phyloP scores from a whole-genome alignment of 2,329 filamentous ascomycete species.

The Ophiostoma perfectum region DNA sequence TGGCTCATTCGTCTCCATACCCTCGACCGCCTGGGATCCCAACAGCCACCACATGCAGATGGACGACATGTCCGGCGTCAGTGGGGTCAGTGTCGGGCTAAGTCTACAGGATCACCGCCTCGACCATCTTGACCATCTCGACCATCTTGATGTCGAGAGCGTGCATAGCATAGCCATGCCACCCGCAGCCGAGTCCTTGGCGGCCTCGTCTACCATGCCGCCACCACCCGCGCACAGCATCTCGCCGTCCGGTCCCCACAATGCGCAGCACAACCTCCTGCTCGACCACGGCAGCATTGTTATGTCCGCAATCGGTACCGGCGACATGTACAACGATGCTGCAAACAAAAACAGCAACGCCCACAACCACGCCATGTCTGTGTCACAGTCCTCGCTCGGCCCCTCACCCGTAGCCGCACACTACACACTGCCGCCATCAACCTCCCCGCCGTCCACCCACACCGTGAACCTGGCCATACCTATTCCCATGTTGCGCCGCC shows the following conservation, averaged over 20 bases:
- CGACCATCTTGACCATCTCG: background rate
- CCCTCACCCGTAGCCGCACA: background rate
- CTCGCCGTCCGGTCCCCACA: background rate
- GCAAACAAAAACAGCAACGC: conserved; percentile 1
- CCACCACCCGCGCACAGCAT: conserved; percentile 13
- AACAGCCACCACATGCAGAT: conserved; percentile 10
- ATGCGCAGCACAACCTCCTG: background rate
- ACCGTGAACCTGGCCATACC: conserved; percentile 8
- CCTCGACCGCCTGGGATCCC: conserved; percentile 5
- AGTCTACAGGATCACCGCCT: conserved; percentile 8
- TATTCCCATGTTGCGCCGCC: background rate
- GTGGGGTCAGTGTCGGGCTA: conserved; percentile 7
- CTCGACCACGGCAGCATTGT: conserved; percentile 11
- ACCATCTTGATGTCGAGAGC: conserved; percentile 5
- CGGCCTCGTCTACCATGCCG: conserved; percentile 16
- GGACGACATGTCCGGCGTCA: conserved; percentile 11
- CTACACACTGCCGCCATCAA: background rate
- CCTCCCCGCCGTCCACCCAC: background rate
- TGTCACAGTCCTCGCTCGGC: conserved; percentile 3
- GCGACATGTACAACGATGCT: background rate
- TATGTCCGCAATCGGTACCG: background rate
- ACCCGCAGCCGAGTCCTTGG: conserved; percentile 14
- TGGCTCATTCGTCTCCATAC: background rate
- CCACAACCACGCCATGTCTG: conserved; percentile 1
- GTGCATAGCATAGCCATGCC: conserved; percentile 13